Evolutionary conservation across 108 stramenopile genomes (phyloP), one percentile per base, ranked within the genome.

Genomic region (Stephanodiscus minutulus): DNA sequence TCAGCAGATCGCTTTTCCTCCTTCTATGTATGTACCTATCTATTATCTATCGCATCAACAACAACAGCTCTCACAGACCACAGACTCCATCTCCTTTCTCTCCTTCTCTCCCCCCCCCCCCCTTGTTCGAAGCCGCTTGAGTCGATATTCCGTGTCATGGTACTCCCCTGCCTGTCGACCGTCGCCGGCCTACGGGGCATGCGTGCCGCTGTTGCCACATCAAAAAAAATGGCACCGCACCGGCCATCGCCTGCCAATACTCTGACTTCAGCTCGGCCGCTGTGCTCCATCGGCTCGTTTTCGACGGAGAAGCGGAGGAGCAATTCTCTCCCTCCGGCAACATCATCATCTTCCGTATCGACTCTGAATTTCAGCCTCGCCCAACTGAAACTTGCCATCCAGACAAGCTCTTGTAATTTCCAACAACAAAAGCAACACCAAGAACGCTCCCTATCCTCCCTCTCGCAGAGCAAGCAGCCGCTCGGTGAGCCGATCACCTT

Each of bases 401-500:
- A 35, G 29, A 58, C 11, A 15, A 13, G 12, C 2, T 13, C 43
- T 11, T 3, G 3, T 9, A 41, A 41, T 41, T 41, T 5, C 0
- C 59, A 35, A 4, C 59, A 17, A 11, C 43, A 44, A n/a, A n/a
- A n/a, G 15, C 62, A 15, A 15, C 44, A 24, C 1, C 54, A 68
- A 44, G 37, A 46, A 11, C 35, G 53, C 52, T 22, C 33, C 15
- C 52, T 68, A 15, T 68, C 68, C 15, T 18, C 56, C 28, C 39
- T 27, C 54, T 17, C 28, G 24, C 11, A 27, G 27, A 33, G 21
- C 7, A 13, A 31, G 17, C 41, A 22, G 44, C 36, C 37, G 22
- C 61, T 72, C 71, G 61, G 47, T 11, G 86, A 90, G 63, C 63
- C 83, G 48, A 88, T 92, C 28, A 64, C 83, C 9, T 78, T 89